These are phyloP conservation scores for Candida frijolesensis DNA, from an alignment of 1,139 yeast genomes.

Conservation along the genomic window DNA sequence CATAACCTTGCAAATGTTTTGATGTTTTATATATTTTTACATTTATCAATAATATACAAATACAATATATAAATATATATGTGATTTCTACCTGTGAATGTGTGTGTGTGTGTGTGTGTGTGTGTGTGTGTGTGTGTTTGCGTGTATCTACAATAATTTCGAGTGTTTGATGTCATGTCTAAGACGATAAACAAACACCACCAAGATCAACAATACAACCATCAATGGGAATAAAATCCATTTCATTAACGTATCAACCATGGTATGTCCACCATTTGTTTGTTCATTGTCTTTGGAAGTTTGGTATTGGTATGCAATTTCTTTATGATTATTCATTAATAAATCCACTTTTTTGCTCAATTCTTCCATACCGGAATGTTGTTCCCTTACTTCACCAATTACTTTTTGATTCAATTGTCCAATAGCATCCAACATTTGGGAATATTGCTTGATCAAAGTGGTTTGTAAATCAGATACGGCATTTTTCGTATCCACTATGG, in stretches of 20 bases:
- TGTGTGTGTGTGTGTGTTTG: not conserved
- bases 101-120: not conserved
- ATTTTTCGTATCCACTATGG: constrained; percentile 1
- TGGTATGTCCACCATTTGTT: not conserved
- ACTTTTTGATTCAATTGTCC: constrained; percentile 39
- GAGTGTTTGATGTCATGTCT: constrained; percentile 59
- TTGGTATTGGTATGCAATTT: constrained; percentile 35
- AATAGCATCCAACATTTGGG: constrained; percentile 37
- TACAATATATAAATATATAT: not conserved
- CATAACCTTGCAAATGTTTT: not conserved
- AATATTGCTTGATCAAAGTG: constrained; percentile 33
- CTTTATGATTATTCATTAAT: constrained; percentile 46
- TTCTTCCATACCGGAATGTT: constrained; percentile 39
- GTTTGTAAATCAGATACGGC: constrained; percentile 25
- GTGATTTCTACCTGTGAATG: not conserved
- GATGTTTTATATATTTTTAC: not conserved
- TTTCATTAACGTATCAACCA: constrained; percentile 26
- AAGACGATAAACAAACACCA: constrained; percentile 46
- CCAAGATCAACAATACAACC: constrained; percentile 37
- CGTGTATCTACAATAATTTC: constrained; percentile 40
- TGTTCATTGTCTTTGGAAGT: constrained; percentile 12
- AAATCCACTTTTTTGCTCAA: constrained; percentile 43
- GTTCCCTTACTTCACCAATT: constrained; percentile 49
- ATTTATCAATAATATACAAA: not conserved
- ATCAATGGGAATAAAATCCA: constrained; percentile 49